phyloP scores from a whole-genome alignment of 495 filamentous ascomycete genomes.

The Hypoxylon fuscum region DNA sequence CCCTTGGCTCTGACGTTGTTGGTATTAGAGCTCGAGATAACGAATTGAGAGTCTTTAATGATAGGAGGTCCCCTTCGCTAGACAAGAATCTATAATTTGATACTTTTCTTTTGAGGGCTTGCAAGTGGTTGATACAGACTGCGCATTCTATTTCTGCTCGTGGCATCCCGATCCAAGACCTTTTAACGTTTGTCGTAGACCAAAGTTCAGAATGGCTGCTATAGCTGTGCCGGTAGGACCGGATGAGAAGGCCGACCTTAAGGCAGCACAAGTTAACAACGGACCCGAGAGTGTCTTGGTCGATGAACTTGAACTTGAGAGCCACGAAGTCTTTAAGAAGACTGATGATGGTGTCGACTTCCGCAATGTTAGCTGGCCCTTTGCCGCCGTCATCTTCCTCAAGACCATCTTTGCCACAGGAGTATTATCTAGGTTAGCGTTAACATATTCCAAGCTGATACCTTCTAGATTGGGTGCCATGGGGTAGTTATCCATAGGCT shows the following conservation, averaged over 20 bases:
- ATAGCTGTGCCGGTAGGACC: background rate
- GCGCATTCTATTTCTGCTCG: background rate
- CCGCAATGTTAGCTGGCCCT: constrained; percentile 66
- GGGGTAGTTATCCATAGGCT: constrained; percentile 36
- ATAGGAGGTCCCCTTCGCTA: too few species aligned
- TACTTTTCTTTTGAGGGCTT: too few species aligned
- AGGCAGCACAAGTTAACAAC: background rate
- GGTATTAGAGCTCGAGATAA: background rate
- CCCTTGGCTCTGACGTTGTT: constrained; percentile 6
- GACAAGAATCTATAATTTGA: too few species aligned
- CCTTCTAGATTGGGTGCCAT: too few species aligned
- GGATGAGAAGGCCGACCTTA: constrained; percentile 16
- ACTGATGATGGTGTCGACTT: constrained; percentile 62
- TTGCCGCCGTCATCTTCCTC: constrained; percentile 65
- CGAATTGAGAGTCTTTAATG: background rate
- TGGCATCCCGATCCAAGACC: background rate
- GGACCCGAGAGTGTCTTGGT: constrained; percentile 1
- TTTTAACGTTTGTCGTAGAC: background rate
- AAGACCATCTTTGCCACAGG: constrained; percentile 64
- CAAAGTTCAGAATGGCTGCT: background rate
- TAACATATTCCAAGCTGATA: constrained; percentile 4
- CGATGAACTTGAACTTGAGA: constrained; percentile 41
- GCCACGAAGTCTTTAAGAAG: constrained; percentile 62
- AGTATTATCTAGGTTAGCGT: constrained; percentile 24
- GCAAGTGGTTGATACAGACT: too few species aligned